Base-by-base conservation (phyloP, 2,329 filamentous ascomycete species). In the Lanzia echinophila region DNA sequence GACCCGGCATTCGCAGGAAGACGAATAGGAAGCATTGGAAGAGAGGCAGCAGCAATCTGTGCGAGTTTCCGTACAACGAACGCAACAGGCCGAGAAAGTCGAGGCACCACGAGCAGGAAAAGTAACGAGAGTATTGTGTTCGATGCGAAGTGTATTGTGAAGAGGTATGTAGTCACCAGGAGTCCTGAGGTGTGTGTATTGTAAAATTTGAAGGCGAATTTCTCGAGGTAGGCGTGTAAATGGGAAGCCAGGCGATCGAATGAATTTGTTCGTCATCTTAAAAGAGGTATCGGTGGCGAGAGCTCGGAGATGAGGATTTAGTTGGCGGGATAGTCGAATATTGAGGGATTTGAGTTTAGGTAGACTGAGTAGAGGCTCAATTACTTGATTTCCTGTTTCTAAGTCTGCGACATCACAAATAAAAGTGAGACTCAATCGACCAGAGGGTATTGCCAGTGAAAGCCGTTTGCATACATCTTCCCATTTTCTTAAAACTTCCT, bases 1-100 rank as follows among this genome's bases (percentile, higher is more conserved):
- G 3, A 19, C 17, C 13, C 47, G 6, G 28, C 47, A 50, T 11
- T 17, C 32, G 22, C 47, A 50, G n/a, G 47, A 38, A 19, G 3
- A 12, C 20, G 47, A 38, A 39, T 50, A 50, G 22, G 47, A 38
- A 13, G 15, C 47, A 28, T 50, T n/a, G n/a, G n/a, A 24, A 12
- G 22, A 13, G 22, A 17, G 32, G 19, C 47, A 50, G 22, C 47
- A 50, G 39, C 47, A 50, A 50, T 50, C 47, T n/a, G 47, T 34
- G 34, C 22, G 39, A 6, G 47, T 39, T n/a, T 38, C 32, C 8
- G 24, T 28, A 8, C 24, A 28, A 4, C 8, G 4, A 28, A 28
- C 8, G 24, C 24, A 28, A 28, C 24, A 28, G 24, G 24, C 4
- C 8, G 24, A 28, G n/a, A n/a, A n/a, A n/a, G n/a, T n/a, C n/a